phyloP scores from a whole-genome alignment of 2,329 filamentous ascomycete species.

The Verticillium nubilum region DNA sequence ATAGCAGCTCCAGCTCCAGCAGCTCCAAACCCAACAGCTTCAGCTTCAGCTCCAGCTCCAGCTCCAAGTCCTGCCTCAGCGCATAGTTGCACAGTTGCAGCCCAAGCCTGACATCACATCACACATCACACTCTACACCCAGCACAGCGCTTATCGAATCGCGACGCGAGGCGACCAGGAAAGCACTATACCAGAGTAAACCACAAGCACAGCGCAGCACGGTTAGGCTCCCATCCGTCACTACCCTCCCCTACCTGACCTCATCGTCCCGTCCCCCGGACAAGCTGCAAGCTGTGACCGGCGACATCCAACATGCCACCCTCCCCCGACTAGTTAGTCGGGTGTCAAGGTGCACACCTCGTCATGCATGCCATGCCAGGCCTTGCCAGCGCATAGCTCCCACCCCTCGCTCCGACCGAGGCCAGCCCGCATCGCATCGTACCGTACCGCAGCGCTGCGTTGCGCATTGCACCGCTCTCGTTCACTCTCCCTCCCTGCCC shows the following conservation, averaged over 20 bases:
- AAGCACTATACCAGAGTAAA: not conserved
- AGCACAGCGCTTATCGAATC: not conserved
- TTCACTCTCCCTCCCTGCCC: constrained; percentile 13
- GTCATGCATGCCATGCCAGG: constrained; percentile 45
- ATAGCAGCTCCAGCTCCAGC: no score
- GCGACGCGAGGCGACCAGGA: not conserved
- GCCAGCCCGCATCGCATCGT: constrained; percentile 7
- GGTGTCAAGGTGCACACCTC: constrained; percentile 48
- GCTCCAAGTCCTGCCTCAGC: not conserved
- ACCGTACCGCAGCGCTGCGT: not conserved
- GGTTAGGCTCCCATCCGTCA: constrained; percentile 1
- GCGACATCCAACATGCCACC: constrained; percentile 7
- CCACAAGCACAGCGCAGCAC: not conserved
- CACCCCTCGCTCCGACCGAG: constrained; percentile 34
- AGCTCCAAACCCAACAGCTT: not conserved
- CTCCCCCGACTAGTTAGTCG: constrained; percentile 25
- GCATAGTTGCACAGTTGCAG: not conserved
- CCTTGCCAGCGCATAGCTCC: constrained; percentile 43
- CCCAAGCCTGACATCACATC: not conserved
- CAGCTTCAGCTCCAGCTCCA: not conserved
- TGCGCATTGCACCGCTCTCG: constrained; percentile 15
- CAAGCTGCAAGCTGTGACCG: not conserved
- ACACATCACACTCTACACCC: not conserved
- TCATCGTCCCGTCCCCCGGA: constrained; percentile 7
- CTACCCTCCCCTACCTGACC: constrained; percentile 12